Evolutionary conservation across 2,329 filamentous ascomycete species (phyloP).

Genomic region (Aureobasidium mangrovei): DNA sequence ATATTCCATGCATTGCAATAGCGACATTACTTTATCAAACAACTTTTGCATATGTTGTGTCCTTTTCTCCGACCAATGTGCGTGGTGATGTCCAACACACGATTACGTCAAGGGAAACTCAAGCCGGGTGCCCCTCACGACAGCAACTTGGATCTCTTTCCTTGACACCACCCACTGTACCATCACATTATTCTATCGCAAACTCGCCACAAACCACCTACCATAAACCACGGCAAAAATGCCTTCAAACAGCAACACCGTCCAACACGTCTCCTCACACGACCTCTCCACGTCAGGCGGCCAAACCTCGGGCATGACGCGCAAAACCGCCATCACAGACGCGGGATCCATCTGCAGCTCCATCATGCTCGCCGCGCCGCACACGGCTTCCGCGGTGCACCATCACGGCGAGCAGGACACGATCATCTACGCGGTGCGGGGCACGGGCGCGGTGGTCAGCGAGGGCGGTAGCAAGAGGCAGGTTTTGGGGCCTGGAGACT

Average conservation of each 20-base stretch:
- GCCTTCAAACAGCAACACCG: slow-evolving; percentile 19
- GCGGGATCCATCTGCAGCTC: slow-evolving; percentile 8
- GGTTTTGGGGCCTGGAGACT: slow-evolving; percentile 55
- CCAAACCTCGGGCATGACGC: slow-evolving; percentile 43
- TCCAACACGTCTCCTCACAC: slow-evolving; percentile 46
- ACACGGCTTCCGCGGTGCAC: slow-evolving; percentile 53
- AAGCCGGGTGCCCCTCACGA: no score
- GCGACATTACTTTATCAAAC: no score
- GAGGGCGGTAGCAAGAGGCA: slow-evolving; percentile 48
- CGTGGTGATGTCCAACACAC: no score
- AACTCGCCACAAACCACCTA: no score
- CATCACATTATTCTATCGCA: no score
- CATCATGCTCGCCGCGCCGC: slow-evolving; percentile 57
- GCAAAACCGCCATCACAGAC: slow-evolving; percentile 44
- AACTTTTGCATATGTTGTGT: no score
- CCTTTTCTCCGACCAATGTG: no score
- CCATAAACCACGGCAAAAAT: not conserved
- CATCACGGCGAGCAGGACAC: slow-evolving; percentile 66
- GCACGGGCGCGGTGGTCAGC: slow-evolving; percentile 53
- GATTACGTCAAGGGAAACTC: no score
- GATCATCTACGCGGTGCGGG: slow-evolving; percentile 57
- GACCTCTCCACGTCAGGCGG: slow-evolving; percentile 39
- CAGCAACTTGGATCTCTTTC: no score
- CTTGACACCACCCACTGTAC: no score
- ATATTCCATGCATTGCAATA: no score